phyloP scores from a whole-genome alignment of 2,329 filamentous ascomycete species.

The Fusarium temperatum region DNA sequence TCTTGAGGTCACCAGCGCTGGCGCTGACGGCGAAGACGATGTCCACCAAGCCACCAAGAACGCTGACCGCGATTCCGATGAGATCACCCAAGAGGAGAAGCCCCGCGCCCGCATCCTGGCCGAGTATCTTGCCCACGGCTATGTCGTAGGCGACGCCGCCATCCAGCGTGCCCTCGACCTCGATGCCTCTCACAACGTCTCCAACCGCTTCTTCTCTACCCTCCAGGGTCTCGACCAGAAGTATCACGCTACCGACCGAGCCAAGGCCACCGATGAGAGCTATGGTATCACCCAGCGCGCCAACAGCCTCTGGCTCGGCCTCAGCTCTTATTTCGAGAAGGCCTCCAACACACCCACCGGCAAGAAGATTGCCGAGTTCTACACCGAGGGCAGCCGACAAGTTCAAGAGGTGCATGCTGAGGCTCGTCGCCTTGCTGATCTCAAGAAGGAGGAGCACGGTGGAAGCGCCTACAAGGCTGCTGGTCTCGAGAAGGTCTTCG shows the following conservation, averaged over 20 bases:
- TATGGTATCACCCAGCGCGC: slow-evolving; percentile 84
- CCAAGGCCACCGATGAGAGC: slow-evolving; percentile 82
- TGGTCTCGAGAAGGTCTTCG: slow-evolving; percentile 66
- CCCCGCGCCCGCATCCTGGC: slow-evolving; percentile 91
- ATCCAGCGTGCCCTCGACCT: slow-evolving; percentile 86
- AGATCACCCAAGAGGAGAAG: slow-evolving; percentile 96
- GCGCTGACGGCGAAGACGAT: slow-evolving; percentile 73
- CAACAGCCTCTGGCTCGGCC: slow-evolving; percentile 67
- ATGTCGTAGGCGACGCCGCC: slow-evolving; percentile 78
- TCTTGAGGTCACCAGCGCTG: slow-evolving; percentile 76
- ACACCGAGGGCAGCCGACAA: slow-evolving; percentile 84
- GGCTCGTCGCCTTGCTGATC: slow-evolving; percentile 84
- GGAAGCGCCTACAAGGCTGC: slow-evolving; percentile 68
- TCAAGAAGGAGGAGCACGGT: slow-evolving; percentile 77
- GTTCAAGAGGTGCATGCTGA: slow-evolving; percentile 94
- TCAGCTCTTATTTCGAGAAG: slow-evolving; percentile 95
- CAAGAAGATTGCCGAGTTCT: slow-evolving; percentile 87
- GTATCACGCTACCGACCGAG: slow-evolving; percentile 88
- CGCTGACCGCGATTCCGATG: slow-evolving; percentile 67
- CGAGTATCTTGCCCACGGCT: slow-evolving; percentile 96
- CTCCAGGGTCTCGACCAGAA: slow-evolving; percentile 82
- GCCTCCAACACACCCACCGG: slow-evolving; percentile 87
- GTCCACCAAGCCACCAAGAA: slow-evolving; percentile 63
- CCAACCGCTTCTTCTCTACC: slow-evolving; percentile 78
- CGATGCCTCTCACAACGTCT: slow-evolving; percentile 89